Evolutionary conservation across 164 flowering plant genomes (phyloP).

Genomic region (Berberis vulgaris): DNA sequence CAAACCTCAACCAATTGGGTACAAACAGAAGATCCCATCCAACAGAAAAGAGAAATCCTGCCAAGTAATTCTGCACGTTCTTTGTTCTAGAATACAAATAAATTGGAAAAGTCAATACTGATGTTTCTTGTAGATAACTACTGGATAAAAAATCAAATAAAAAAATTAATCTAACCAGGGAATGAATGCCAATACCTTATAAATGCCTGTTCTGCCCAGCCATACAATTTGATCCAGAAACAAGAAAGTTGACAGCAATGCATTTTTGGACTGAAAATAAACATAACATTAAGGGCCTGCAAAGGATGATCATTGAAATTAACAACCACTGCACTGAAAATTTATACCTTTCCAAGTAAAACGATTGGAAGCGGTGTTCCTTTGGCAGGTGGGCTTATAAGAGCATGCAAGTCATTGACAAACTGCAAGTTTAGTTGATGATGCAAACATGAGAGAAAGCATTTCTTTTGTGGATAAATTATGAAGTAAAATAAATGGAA

Average conservation of each 20-base stretch:
- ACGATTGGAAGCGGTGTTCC: slow-evolving; percentile 94
- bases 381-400: slow-evolving; percentile 78
- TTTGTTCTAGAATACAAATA: slow-evolving; percentile 48
- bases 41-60: slow-evolving; percentile 87
- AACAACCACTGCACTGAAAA: background rate
- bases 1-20: slow-evolving; percentile 79
- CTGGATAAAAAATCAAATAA: background rate
- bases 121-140: slow-evolving; percentile 1
- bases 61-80: slow-evolving; percentile 84
- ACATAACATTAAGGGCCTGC: background rate
- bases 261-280: slow-evolving; percentile 81
- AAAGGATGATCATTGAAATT: background rate
- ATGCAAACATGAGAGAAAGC: background rate
- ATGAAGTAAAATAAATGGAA: too few relatives aligned
- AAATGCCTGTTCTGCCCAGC: slow-evolving; percentile 92
- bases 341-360: slow-evolving; percentile 79
- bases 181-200: slow-evolving; percentile 45
- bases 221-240: slow-evolving; percentile 97
- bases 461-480: too few relatives aligned
- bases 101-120: background rate
- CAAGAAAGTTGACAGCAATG: slow-evolving; percentile 85
- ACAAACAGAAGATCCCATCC: slow-evolving; percentile 87
- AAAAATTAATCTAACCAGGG: background rate
- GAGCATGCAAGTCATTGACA: slow-evolving; percentile 88
- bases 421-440: slow-evolving; percentile 48